These are phyloP conservation scores for Sarcocystis neurona DNA, from an alignment of 169 alveolate species.

Conservation along the genomic window DNA sequence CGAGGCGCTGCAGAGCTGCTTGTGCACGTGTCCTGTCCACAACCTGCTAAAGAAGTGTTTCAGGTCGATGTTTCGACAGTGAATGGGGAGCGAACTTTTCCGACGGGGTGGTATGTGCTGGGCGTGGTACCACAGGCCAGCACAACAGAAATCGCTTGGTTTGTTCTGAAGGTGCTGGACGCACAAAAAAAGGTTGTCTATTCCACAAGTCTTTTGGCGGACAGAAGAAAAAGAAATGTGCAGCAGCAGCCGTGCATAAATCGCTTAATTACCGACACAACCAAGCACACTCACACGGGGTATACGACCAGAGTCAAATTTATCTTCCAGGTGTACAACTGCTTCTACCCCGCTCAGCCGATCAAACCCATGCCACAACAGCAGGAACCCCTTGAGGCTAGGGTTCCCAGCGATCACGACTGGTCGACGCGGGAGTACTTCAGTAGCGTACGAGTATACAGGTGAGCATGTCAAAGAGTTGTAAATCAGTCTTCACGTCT, in stretches of 20 bases:
- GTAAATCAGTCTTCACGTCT: too few species aligned
- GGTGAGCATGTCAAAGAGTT: neutral
- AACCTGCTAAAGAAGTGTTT: neutral
- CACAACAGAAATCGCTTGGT: conserved; percentile 8
- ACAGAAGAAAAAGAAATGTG: neutral
- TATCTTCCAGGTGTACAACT: conserved; percentile 29
- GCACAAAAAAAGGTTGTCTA: neutral
- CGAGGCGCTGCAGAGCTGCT: neutral
- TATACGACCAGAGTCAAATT: neutral
- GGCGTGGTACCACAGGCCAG: conserved; percentile 17
- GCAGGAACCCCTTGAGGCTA: conserved; percentile 41
- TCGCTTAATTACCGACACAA: neutral
- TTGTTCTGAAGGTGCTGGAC: neutral
- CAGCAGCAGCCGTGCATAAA: conserved; percentile 32
- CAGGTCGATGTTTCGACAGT: conserved; percentile 13
- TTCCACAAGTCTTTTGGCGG: neutral
- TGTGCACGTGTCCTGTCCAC: conserved; percentile 1
- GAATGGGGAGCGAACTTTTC: conserved; percentile 25
- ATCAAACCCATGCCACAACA: conserved; percentile 25
- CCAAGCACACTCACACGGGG: conserved; percentile 1
- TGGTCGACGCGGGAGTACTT: conserved; percentile 18
- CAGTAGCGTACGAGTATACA: neutral
- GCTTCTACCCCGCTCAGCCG: conserved; percentile 38
- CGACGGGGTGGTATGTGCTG: conserved; percentile 20
- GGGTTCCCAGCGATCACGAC: conserved; percentile 6